These are phyloP conservation scores for Talaromyces sp. DNA, from an alignment of 2,329 filamentous ascomycete genomes.

Conservation along the genomic window DNA sequence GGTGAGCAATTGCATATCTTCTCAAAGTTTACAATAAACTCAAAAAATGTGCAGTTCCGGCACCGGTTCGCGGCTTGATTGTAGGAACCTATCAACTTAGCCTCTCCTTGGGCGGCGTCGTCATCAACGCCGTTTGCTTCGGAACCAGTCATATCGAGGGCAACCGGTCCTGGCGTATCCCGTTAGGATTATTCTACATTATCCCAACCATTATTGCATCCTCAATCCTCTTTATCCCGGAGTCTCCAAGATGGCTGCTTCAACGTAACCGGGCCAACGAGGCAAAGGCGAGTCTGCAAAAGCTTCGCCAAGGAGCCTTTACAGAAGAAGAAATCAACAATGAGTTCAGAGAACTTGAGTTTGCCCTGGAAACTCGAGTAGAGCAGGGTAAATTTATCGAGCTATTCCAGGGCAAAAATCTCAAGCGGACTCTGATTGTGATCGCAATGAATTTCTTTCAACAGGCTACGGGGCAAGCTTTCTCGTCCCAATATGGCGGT, in stretches of 20 bases:
- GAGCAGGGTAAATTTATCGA: neutral
- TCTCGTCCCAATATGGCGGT: neutral
- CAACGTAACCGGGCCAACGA: neutral
- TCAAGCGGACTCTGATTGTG: neutral
- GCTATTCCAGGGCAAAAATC: neutral
- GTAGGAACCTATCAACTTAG: conserved; percentile 9
- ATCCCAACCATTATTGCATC: neutral
- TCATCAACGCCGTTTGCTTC: neutral
- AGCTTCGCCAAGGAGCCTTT: neutral
- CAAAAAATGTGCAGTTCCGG: neutral
- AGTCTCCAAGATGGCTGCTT: conserved; percentile 10
- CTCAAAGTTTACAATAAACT: neutral
- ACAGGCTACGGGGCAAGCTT: neutral
- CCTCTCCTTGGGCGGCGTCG: neutral
- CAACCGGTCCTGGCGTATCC: neutral
- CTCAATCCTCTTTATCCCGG: neutral
- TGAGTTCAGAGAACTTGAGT: neutral
- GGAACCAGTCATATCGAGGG: neutral
- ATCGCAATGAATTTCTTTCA: neutral
- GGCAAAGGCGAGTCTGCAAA: neutral
- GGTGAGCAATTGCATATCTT: neutral
- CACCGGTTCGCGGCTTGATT: neutral
- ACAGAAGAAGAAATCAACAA: neutral
- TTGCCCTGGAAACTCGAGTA: neutral
- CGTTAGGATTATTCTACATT: conserved; percentile 3